Base-by-base conservation (phyloP, 1,284 basidiomycete species). In the Xerocomus nothofagi region DNA sequence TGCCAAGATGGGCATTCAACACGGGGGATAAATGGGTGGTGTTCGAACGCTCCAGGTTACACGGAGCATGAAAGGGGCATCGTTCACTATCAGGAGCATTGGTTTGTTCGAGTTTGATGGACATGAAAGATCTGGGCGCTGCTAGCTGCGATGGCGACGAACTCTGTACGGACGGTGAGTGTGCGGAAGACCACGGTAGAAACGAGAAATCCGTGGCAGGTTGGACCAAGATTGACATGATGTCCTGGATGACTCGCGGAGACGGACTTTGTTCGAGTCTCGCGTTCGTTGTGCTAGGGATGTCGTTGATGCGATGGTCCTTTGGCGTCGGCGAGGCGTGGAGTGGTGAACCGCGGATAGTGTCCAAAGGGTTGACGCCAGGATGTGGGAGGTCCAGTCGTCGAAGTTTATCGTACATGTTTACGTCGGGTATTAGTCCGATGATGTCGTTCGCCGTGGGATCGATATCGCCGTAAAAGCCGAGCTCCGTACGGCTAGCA, bases 1-100 rank as follows among this genome's bases (percentile, higher is more conserved):
- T 72, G 23, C 85, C 84, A 41, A 72, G 66, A 59, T 87, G 81
- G 4, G 84, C 80, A 53, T 85, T 73, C 27, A 79, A 65, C 30
- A 81, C 65, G 8, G 79, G 80, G 6, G 79, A 76, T 15, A 71
- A 71, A 54, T 73, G 56, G 34, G 67, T 27, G 15, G 17, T 21
- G 33, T 43, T 53, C 23, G 37, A 12, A 48, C 32, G 29, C 20
- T 40, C 50, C 4, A 39, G 23, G 26, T 26, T 37, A 36, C 17
- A 47, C n/a, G 53, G 39, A 26, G 36, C 17, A 10, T 49, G 30
- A 8, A 43, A 39, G 23, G 29, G 3, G 8, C 15, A 26, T 11
- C 32, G 36, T 34, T 32, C 45, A 11, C 15, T 21, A 8, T 49
- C 42, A 18, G 37, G 23, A n/a, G 34, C 33, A 30, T 40, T 36